Evolutionary conservation across 208 protist species (phyloP), one percentile per base, ranked within the genome.

Genomic region (Blechomonas ayalai): DNA sequence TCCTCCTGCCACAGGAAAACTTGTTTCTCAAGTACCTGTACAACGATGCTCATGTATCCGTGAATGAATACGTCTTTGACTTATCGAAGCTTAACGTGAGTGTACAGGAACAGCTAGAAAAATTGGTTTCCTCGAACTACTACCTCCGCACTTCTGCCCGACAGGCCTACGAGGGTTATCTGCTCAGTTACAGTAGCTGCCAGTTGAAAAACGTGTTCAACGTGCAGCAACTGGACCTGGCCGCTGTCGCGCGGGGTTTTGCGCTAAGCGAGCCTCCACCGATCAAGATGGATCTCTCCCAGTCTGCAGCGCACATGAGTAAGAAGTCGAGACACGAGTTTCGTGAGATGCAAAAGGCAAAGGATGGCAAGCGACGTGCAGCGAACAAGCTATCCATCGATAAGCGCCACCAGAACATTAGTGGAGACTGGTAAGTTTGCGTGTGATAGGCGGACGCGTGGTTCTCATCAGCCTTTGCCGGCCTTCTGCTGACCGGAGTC

Each of bases 131-230:
- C 41, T 90, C 98, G 48, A 99, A 99, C 79, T 99, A 99, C 77
- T 99, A 99, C 73, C 76, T 99, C 16, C 79, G 98, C 60, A 91
- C 92, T 19, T 91, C 80, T 3, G 97, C 97, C 7, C 73, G 87
- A 16, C 97, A 99, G 54, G 98, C 95, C 9, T 99, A 99, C 74
- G 94, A 97, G 40, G 92, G 85, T 23, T 99, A 98, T 62, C 73
- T 99, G 49, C 90, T 98, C 41, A 82, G 93, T 45, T 99, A 99
- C 78, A 97, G 96, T 40, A 97, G 95, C 42, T 97, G 97, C 49
- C 87, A 95, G 54, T 77, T 98, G 26, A 99, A 99, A 70, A 94
- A 99, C 57, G 97, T 99, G 25, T 99, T 99, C 68, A 79, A 99
- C 50, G 95, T 99, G 7, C 78, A 98, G 53, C 64, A 79, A 29